Base-by-base conservation (phyloP, 1,284 basidiomycete species). In the Bjerkandera adusta region DNA sequence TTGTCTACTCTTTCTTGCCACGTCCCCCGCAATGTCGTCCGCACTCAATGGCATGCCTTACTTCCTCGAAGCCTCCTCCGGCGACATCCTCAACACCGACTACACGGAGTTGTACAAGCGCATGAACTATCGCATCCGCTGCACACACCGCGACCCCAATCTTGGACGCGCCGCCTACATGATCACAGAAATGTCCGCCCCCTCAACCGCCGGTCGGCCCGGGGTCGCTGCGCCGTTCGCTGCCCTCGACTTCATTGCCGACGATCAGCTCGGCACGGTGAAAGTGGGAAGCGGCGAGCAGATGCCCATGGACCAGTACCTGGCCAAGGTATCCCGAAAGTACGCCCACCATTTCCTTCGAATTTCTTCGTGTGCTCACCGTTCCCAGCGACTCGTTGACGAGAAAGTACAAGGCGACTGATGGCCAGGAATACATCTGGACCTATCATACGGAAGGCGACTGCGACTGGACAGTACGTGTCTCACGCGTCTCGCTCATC, bases 61-160 rank as follows among this genome's bases (percentile, higher is more conserved):
- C 60, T 74, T 84, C 57, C 76, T 85, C 50, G 79, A 83, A 58
- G 83, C 85, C 66, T 75, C 68, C 48, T 75, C 73, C 5, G 81
- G 80, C 6, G 63, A 60, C 33, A 61, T 81, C 38, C 65, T 67
- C 7, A 76, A 72, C 30, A 75, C 79, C 4, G 75, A 80, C 25
- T 85, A 79, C 58, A 57, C 72, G 43, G 83, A 86, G 62, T 68
- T 83, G 54, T 69, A 85, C 61, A 78, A 78, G 43, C 79, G 83
- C 26, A 70, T 83, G 59, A 68, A 67, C 33, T 66, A 83, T 51
- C 61, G 59, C 45, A 64, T 81, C 47, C 70, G 73, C 30, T 71
- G 75, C 49, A 77, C 73, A n/a, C 66, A 69, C 0, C 62, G 63
- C 47, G 69, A 70, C 44, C 22, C 62, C 3, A 62, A 64, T 2